phyloP scores from a whole-genome alignment of 2,329 filamentous ascomycete genomes.

The Bipolaris oryzae region DNA sequence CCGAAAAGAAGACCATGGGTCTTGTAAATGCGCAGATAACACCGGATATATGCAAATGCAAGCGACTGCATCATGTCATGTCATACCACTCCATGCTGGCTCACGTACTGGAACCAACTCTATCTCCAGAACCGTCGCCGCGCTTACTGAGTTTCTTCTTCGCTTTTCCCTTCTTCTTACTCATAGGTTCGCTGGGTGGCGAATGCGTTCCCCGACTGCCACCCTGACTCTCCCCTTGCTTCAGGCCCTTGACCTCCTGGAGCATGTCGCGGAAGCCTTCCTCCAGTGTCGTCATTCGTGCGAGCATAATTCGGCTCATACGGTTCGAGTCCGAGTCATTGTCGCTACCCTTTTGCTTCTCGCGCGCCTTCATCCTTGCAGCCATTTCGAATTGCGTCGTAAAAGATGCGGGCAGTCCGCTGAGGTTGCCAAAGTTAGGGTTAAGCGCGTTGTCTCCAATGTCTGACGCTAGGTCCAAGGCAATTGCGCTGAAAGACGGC shows the following conservation, averaged over 20 bases:
- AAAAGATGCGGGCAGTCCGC: conserved; percentile 74
- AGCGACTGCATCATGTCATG: conserved; percentile 1
- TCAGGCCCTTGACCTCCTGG: conserved; percentile 74
- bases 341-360: conserved; percentile 31
- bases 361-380: conserved; percentile 32
- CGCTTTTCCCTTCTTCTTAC: conserved; percentile 38
- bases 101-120: conserved; percentile 39
- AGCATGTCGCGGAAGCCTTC: conserved; percentile 89
- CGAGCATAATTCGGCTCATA: conserved; percentile 76
- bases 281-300: conserved; percentile 90
- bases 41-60: conserved; percentile 13
- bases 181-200: conserved; percentile 32
- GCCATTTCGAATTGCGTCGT: conserved; percentile 66
- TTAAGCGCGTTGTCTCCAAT: conserved; percentile 66
- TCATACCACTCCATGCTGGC: background rate
- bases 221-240: conserved; percentile 44
- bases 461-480: conserved; percentile 75
- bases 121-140: conserved; percentile 22
- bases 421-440: conserved; percentile 65
- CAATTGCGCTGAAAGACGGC: conserved; percentile 68
- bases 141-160: conserved; percentile 37
- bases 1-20: conserved; percentile 4
- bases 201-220: conserved; percentile 37
- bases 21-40: conserved; percentile 16
- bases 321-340: conserved; percentile 44